phyloP scores from a whole-genome alignment of 441 rosid species.

The Lepidium campestre region DNA sequence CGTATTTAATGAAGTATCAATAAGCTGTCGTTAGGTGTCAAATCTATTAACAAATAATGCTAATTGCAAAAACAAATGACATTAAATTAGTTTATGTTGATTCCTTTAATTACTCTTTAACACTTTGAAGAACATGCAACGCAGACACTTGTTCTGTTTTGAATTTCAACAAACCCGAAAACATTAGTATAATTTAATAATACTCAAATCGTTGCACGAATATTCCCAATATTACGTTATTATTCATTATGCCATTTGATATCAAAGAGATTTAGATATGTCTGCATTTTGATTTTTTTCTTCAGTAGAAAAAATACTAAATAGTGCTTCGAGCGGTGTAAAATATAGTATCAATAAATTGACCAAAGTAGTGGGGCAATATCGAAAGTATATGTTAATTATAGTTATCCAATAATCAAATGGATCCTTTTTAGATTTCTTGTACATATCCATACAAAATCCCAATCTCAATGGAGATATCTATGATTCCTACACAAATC shows the following conservation, averaged over 20 bases:
- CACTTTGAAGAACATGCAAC: constrained; percentile 28
- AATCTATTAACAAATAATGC: not conserved
- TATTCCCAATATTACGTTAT: constrained; percentile 14
- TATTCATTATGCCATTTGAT: not conserved
- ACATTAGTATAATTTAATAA: not conserved
- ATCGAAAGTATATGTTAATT: not conserved
- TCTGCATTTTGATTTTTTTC: not conserved
- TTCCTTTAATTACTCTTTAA: not conserved
- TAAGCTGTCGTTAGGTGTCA: constrained; percentile 26
- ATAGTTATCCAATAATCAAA: not conserved
- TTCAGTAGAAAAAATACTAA: not conserved
- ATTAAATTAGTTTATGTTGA: constrained; percentile 14
- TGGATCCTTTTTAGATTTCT: not conserved
- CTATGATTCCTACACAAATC: not conserved
- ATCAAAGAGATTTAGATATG: not conserved
- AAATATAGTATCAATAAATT: not conserved
- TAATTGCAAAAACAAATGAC: constrained; percentile 10
- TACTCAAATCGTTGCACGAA: constrained; percentile 17
- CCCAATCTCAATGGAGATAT: constrained; percentile 1
- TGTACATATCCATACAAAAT: not conserved
- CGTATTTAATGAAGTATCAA: not conserved
- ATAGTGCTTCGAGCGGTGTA: not conserved
- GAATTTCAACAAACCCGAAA: not conserved
- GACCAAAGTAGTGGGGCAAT: constrained; percentile 11
- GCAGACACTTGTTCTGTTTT: constrained; percentile 23